Evolutionary conservation across 2,329 filamentous ascomycete genomes (phyloP).

Genomic region (Sclerotinia glacialis): DNA sequence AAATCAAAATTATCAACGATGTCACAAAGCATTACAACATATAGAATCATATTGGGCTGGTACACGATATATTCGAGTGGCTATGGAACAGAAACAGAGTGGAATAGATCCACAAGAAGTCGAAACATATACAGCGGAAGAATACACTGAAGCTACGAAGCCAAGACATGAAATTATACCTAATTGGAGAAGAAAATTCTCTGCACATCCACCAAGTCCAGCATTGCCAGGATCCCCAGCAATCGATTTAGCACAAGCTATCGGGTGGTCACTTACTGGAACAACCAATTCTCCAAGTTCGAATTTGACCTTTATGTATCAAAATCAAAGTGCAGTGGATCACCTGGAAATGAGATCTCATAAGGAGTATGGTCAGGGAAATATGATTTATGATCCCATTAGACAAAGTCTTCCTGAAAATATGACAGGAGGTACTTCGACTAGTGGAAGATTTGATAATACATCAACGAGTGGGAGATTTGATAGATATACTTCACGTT

Average conservation of each 20-base stretch:
- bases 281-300: slow-evolving; percentile 83
- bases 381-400: slow-evolving; percentile 60
- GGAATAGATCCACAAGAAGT: slow-evolving; percentile 65
- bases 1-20: slow-evolving; percentile 82
- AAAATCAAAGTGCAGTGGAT: slow-evolving; percentile 31
- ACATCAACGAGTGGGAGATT: slow-evolving; percentile 45
- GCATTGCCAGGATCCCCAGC: slow-evolving; percentile 44
- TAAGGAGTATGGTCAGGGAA: slow-evolving; percentile 49
- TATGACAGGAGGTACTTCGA: slow-evolving; percentile 46
- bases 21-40: slow-evolving; percentile 78
- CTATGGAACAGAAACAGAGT: slow-evolving; percentile 82
- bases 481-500: slow-evolving; percentile 26
- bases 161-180: slow-evolving; percentile 46
- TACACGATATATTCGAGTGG: slow-evolving; percentile 81
- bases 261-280: slow-evolving; percentile 85
- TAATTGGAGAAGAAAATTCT: slow-evolving; percentile 36
- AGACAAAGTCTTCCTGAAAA: slow-evolving; percentile 53
- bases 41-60: slow-evolving; percentile 85
- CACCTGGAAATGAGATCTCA: slow-evolving; percentile 32
- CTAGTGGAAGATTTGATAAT: slow-evolving; percentile 32
- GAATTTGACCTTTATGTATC: slow-evolving; percentile 76
- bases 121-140: slow-evolving; percentile 65
- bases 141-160: slow-evolving; percentile 67
- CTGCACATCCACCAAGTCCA: slow-evolving; percentile 34
- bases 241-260: slow-evolving; percentile 52